Evolutionary conservation across 2,329 filamentous ascomycete genomes (phyloP), one percentile per base, ranked within the genome.

Genomic region (Lecanicillium sp.): DNA sequence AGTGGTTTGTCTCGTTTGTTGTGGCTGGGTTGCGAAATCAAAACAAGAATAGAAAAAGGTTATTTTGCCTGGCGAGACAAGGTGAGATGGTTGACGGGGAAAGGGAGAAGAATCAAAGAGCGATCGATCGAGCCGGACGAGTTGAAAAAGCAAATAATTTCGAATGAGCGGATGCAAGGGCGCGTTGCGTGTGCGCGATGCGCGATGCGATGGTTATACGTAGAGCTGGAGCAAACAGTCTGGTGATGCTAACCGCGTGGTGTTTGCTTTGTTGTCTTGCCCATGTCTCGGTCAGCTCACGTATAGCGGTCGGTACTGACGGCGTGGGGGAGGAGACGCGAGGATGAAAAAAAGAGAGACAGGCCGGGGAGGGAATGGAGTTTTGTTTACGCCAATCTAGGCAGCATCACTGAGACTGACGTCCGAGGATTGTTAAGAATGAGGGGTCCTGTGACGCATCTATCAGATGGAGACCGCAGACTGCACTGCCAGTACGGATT

Each of bases 181-280:
- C 35, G 27, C 32, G 14, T 37, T 3, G 20, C 11, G 21, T 7
- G 7, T 12, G n/a, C 23, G 32, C 23, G 43, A 40, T 39, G 35
- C n/a, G n/a, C n/a, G n/a, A n/a, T n/a, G n/a, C n/a, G n/a, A n/a
- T n/a, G n/a, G n/a, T n/a, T n/a, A n/a, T n/a, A n/a, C n/a, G n/a
- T n/a, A n/a, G n/a, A n/a, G n/a, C 14, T 10, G 44, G 36, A 39
- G 35, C 35, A 17, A 46, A 7, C 33, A 10, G 10, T 29, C 35
- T 36, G 17, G 27, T 19, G 35, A 35, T 9, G 20, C 23, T 17
- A 10, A 24, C 29, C 33, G 43, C 43, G 43, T 23, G 33, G n/a
- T 24, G 44, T n/a, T 40, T 29, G 26, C 26, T 7, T 46, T 46
- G 44, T 46, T 46, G 44, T 46, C 36, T 46, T 39, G 38, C 26